phyloP scores from a whole-genome alignment of 495 filamentous ascomycete genomes.

The Trichocladium uniseriatum region DNA sequence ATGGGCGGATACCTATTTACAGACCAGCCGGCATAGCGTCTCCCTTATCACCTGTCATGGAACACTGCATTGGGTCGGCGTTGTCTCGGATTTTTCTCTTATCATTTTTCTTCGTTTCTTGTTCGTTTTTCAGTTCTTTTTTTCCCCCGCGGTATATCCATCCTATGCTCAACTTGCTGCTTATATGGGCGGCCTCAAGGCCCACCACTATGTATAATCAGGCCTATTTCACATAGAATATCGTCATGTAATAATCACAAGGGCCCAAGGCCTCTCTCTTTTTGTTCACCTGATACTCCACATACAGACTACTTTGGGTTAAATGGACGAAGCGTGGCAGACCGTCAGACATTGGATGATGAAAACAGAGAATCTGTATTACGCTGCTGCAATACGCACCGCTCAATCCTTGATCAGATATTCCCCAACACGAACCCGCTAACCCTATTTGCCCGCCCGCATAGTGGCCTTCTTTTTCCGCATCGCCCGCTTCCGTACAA shows the following conservation, averaged over 20 bases:
- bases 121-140: no score
- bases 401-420: background rate
- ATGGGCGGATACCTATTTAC: no score
- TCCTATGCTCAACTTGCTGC: background rate
- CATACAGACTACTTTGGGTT: no score
- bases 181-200: no score
- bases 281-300: no score
- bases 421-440: no score
- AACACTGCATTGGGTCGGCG: background rate
- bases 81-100: background rate
- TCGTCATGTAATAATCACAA: background rate
- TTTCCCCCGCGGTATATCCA: background rate
- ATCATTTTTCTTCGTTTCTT: no score
- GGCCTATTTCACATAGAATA: background rate
- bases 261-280: no score
- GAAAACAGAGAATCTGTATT: no score
- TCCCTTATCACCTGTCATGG: background rate
- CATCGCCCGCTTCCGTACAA: conserved; percentile 39
- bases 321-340: no score
- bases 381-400: background rate
- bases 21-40: background rate
- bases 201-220: background rate
- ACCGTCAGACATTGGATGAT: no score
- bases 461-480: conserved; percentile 41
- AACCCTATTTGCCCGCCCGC: conserved; percentile 18